Evolutionary conservation across 2,329 filamentous ascomycete species (phyloP).

Genomic region (Massarina eburnea): DNA sequence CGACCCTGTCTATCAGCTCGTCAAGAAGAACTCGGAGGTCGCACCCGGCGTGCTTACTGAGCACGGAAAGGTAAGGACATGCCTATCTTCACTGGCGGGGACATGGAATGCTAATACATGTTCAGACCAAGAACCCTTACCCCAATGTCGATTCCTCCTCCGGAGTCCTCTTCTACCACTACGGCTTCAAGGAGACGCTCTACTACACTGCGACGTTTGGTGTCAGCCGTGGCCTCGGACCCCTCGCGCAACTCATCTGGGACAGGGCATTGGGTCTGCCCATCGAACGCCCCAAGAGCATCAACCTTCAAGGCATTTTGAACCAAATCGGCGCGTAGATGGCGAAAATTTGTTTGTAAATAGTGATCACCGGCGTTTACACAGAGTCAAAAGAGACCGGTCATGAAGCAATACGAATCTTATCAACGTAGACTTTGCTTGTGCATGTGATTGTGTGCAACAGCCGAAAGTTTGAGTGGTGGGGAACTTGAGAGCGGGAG

Average conservation of each 20-base stretch:
- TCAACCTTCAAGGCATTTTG: constrained; percentile 84
- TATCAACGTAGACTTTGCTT: no score
- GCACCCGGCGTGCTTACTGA: constrained; percentile 87
- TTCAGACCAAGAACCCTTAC: constrained; percentile 87
- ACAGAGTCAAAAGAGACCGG: no score
- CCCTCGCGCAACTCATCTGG: constrained; percentile 93
- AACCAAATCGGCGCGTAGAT: constrained; percentile 53
- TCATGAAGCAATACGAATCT: constrained; percentile 1
- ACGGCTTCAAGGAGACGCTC: constrained; percentile 93
- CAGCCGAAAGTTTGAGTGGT: no score
- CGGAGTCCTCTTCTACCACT: constrained; percentile 96
- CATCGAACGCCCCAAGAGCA: constrained; percentile 97
- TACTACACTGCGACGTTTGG: constrained; percentile 82
- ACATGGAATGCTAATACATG: constrained; percentile 7
- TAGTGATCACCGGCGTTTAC: constrained; percentile 18
- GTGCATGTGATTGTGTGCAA: no score
- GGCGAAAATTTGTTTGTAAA: constrained; percentile 14
- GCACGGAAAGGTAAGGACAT: constrained; percentile 73
- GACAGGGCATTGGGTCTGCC: constrained; percentile 90
- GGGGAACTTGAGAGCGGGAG: constrained; percentile 1
- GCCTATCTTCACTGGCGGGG: not conserved
- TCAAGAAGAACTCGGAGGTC: constrained; percentile 89
- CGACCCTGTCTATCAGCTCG: constrained; percentile 90
- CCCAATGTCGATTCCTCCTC: constrained; percentile 95
- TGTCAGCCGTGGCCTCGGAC: constrained; percentile 75